phyloP scores from a whole-genome alignment of 257 asterid species.

The Fraxinus cuspidata region DNA sequence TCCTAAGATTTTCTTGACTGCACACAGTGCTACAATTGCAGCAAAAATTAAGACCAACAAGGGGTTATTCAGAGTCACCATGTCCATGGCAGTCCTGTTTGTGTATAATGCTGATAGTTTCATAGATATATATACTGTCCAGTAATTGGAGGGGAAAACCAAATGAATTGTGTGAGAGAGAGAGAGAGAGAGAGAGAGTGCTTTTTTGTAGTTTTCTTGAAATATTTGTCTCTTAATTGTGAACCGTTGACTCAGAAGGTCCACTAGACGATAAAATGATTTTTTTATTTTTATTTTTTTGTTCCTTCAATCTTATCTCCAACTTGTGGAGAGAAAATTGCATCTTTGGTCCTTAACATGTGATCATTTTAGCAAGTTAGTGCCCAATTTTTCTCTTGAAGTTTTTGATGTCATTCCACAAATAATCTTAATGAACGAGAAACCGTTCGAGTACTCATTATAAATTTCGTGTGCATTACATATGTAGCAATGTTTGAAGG shows the following conservation, averaged over 20 bases:
- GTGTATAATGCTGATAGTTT: not conserved
- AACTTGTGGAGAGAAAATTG: not conserved
- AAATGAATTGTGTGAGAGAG: not conserved
- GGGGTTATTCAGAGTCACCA: not conserved
- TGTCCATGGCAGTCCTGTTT: not conserved
- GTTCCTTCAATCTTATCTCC: not conserved
- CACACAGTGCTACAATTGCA: not conserved
- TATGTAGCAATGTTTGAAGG: not conserved
- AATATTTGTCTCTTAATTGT: too few species aligned
- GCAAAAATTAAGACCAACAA: not conserved
- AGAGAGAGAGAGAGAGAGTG: too few species aligned
- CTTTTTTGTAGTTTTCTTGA: too few species aligned
- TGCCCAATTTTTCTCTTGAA: not conserved
- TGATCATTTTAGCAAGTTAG: not conserved
- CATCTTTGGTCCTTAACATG: not conserved
- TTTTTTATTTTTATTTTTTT: too few species aligned
- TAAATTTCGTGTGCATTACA: not conserved
- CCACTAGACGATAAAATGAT: too few species aligned
- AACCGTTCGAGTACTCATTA: not conserved
- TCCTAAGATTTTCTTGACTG: slow-evolving; percentile 2
- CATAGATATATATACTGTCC: not conserved
- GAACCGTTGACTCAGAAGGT: not conserved
- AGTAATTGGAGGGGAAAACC: too few species aligned
- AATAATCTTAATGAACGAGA: not conserved
- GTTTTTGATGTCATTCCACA: not conserved